These are phyloP conservation scores for Yamadazyma tumulicola DNA, from an alignment of 805 yeast species.

Conservation along the genomic window DNA sequence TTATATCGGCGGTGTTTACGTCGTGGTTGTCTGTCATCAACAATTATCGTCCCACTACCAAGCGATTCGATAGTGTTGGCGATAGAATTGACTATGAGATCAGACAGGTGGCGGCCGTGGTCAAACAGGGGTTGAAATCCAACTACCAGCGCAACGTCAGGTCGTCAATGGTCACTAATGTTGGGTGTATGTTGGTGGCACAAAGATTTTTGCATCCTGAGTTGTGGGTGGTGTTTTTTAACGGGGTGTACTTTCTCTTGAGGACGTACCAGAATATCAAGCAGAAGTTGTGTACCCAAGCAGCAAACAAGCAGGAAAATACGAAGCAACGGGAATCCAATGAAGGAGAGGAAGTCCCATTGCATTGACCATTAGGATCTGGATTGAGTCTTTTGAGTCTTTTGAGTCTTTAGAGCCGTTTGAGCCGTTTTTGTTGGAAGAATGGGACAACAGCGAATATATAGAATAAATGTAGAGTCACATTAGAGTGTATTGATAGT, in stretches of 20 bases:
- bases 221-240: slow-evolving; percentile 63
- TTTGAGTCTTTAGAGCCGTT: no score
- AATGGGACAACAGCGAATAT: no score
- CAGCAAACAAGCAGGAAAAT: no score
- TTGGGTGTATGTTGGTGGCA: slow-evolving; percentile 49
- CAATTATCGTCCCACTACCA: slow-evolving; percentile 19
- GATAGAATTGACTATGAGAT: slow-evolving; percentile 13
- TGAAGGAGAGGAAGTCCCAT: not conserved
- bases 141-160: slow-evolving; percentile 46
- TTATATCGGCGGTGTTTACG: slow-evolving; percentile 46
- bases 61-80: not conserved
- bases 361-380: no score
- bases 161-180: slow-evolving; percentile 53
- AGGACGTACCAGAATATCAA: slow-evolving; percentile 62
- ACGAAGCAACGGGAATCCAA: not conserved
- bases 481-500: no score
- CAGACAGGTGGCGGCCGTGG: slow-evolving; percentile 15
- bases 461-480: no score
- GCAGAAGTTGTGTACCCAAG: slow-evolving; percentile 17
- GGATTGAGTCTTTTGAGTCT: no score
- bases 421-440: no score
- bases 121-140: slow-evolving; percentile 32
- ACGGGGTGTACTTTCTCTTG: slow-evolving; percentile 52
- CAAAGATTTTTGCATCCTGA: slow-evolving; percentile 56
- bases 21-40: slow-evolving; percentile 53